Base-by-base conservation (phyloP, 208 protist species). In the Crithidia fasciculata region DNA sequence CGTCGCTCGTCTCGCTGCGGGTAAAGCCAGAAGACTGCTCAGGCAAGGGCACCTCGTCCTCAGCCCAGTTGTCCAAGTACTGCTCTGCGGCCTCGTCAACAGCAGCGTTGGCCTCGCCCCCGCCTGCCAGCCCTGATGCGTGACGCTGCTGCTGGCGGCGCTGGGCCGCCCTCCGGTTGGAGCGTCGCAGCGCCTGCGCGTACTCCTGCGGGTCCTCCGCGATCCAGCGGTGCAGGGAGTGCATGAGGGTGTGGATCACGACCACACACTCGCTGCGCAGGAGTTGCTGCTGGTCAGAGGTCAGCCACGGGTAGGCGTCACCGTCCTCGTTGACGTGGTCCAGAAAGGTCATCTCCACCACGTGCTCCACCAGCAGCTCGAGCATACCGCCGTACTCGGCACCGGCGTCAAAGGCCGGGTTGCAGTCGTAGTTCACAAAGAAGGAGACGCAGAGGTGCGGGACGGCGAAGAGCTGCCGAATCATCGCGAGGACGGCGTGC, bases 371-470 rank as follows among this genome's bases (percentile, higher is more conserved):
- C 40, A 96, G 65, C 40, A 89, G 65, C 76, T 93, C 83, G n/a
- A 95, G 64, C 87, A 95, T 87, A 56, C 86, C 92, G 47, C 89
- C 87, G 60, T 88, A 89, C 62, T 84, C 71, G 2, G 74, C 84
- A 18, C 65, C 83, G n/a, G 87, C 62, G 71, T 95, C 92, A 79
- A 94, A 93, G 55, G 71, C 70, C 3, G 89, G 88, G 72, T 89
- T 93, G 80, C 89, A 95, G 70, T 96, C 92, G 71, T 95, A 94
- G 76, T 96, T 96, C 52, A 94, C 83, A 69, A 92, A 95, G 64
- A 89, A 88, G 4, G 87, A 88, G 28, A 96, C 78, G 68, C 88
- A 80, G 5, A 96, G 64, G 69, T 90, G 83, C 15, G 92, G 89
- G 16, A 87, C 63, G 40, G 80, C 52, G 53, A 95, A 82, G 41